Evolutionary conservation across 2,329 filamentous ascomycete genomes (phyloP).

Genomic region (Neonectria neomacrospora): DNA sequence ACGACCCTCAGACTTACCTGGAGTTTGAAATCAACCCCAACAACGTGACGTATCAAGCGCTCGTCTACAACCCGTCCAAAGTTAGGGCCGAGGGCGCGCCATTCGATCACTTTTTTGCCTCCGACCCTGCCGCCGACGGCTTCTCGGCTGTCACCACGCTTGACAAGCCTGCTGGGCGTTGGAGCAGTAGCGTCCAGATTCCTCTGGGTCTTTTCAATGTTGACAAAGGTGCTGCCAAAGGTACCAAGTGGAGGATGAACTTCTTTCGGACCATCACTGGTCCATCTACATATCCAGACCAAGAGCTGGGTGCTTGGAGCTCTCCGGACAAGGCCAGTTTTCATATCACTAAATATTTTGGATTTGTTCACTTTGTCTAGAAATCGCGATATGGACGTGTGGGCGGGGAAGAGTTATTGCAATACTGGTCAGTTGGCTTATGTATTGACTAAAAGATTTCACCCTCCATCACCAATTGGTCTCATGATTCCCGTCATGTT

Average conservation of each 20-base stretch:
- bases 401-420: neutral
- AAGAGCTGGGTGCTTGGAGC: slow-evolving; percentile 59
- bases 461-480: no score
- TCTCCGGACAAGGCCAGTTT: slow-evolving; percentile 58
- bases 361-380: slow-evolving; percentile 53
- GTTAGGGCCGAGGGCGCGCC: slow-evolving; percentile 53
- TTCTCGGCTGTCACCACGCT: slow-evolving; percentile 54
- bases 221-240: slow-evolving; percentile 53
- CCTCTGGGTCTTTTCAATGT: slow-evolving; percentile 63
- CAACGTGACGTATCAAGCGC: slow-evolving; percentile 63
- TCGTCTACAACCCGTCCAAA: slow-evolving; percentile 63
- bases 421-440: neutral
- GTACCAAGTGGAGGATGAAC: slow-evolving; percentile 63
- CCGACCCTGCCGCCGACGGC: slow-evolving; percentile 54
- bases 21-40: slow-evolving; percentile 63
- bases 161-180: slow-evolving; percentile 49
- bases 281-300: slow-evolving; percentile 56
- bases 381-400: neutral
- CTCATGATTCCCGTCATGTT: no score
- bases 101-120: slow-evolving; percentile 57
- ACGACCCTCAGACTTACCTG: slow-evolving; percentile 60
- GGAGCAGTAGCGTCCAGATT: slow-evolving; percentile 55
- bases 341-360: slow-evolving; percentile 60
- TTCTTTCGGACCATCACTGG: slow-evolving; percentile 61
- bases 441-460: neutral